Percentiles rank a stretch among this genome's conserved stretches.
Conservation (phyloP, 345 rosid species). For the Raphanus sativus region DNA sequence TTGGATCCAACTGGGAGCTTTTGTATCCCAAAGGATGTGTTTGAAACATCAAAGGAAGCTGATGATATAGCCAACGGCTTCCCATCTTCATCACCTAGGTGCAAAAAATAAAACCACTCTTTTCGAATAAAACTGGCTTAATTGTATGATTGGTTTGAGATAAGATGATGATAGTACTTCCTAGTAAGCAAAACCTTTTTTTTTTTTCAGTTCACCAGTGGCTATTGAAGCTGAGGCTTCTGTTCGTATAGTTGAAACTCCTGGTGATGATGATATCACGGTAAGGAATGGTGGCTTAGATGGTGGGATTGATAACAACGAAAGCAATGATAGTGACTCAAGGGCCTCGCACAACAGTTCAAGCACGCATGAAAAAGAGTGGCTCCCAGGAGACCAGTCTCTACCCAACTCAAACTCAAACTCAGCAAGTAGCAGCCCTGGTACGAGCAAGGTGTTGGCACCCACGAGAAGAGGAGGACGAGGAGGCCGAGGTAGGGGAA, state of each 20-base stretch:
- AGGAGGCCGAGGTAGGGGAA: conserved; percentile 34
- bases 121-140: background rate
- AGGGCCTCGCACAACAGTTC: conserved; percentile 44
- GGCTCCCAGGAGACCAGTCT: conserved; percentile 36
- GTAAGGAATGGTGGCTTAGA: conserved; percentile 22
- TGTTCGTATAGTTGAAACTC: conserved; percentile 44
- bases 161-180: conserved; percentile 5
- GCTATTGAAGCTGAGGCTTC: conserved; percentile 39
- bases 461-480: conserved; percentile 48
- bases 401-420: conserved; percentile 38
- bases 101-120: background rate
- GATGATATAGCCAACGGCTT: conserved; percentile 45
- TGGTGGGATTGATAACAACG: conserved; percentile 6
- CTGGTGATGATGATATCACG: conserved; percentile 53
- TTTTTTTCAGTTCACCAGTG: conserved; percentile 46
- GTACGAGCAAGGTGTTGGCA: conserved; percentile 41
- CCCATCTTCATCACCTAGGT: conserved; percentile 58
- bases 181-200: conserved; percentile 5
- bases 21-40: conserved; percentile 38
- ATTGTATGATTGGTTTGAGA: conserved; percentile 11
- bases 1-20: conserved; percentile 42
- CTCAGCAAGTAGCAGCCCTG: conserved; percentile 36
- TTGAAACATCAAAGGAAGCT: conserved; percentile 46
- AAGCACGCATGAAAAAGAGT: conserved; percentile 53
- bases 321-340: conserved; percentile 39